Percentiles rank a stretch among this genome's conserved stretches.
These are phyloP conservation scores for Xerocomus minutiporus DNA, from an alignment of 1,284 basidiomycete species.

Conservation along the genomic window DNA sequence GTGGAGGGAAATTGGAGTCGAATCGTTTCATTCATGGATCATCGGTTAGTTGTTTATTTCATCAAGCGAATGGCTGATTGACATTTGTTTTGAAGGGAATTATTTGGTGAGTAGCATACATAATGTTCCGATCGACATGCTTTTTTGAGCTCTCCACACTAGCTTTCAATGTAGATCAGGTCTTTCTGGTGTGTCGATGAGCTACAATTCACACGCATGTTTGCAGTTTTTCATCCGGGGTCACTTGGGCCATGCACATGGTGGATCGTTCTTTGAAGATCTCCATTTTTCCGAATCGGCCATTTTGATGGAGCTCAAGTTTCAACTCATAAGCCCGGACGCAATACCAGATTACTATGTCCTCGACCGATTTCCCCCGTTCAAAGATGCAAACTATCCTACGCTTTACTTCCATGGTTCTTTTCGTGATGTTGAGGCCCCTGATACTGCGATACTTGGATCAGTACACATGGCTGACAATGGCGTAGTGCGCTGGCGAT, in stretches of 20 bases:
- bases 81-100: constrained; percentile 39
- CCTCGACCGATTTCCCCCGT: constrained; percentile 22
- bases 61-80: background rate
- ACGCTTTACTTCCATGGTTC: constrained; percentile 52
- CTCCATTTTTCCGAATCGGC: constrained; percentile 57
- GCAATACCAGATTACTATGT: constrained; percentile 28
- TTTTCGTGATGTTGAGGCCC: constrained; percentile 43
- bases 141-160: constrained; percentile 4
- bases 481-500: constrained; percentile 56
- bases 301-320: constrained; percentile 53
- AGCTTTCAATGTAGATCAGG: constrained; percentile 58
- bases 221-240: constrained; percentile 38
- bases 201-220: constrained; percentile 8
- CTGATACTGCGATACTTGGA: constrained; percentile 49
- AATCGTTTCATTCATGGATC: constrained; percentile 72
- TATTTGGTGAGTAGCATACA: constrained; percentile 44
- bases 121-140: constrained; percentile 1
- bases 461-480: constrained; percentile 51
- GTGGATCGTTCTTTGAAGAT: constrained; percentile 53
- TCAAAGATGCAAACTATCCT: constrained; percentile 36
- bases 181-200: constrained; percentile 2
- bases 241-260: constrained; percentile 31
- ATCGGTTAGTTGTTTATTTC: constrained; percentile 43
- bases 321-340: constrained; percentile 41
- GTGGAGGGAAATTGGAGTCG: constrained; percentile 65